These are phyloP conservation scores for Suhomyces canberraensis DNA, from an alignment of 805 yeast species.

Conservation along the genomic window DNA sequence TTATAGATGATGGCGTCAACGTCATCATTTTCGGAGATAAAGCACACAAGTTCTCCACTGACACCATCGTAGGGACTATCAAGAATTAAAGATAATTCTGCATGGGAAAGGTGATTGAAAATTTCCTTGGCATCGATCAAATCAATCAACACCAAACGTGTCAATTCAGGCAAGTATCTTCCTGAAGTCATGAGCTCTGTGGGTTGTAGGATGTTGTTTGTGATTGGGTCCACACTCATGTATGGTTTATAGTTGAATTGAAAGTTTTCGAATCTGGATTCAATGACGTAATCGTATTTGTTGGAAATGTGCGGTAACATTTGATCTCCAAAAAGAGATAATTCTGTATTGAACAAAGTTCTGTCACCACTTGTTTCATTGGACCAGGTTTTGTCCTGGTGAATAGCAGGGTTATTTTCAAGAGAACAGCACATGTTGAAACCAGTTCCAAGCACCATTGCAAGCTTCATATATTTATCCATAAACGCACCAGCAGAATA, in stretches of 20 bases:
- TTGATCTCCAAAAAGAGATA: constrained; percentile 50
- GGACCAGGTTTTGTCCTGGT: constrained; percentile 12
- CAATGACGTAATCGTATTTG: constrained; percentile 39
- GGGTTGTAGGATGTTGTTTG: constrained; percentile 47
- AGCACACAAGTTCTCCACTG: constrained; percentile 42
- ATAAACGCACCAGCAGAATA: constrained; percentile 50
- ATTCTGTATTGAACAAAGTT: constrained; percentile 49
- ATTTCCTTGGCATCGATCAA: constrained; percentile 27
- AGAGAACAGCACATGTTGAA: constrained; percentile 50
- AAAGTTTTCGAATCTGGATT: constrained; percentile 24
- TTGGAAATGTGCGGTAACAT: constrained; percentile 31
- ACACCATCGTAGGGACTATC: constrained; percentile 27
- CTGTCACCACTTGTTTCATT: constrained; percentile 5
- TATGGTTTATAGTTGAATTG: constrained; percentile 23
- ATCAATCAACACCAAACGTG: constrained; percentile 42
- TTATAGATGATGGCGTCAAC: constrained; percentile 14
- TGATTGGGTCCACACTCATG: constrained; percentile 26
- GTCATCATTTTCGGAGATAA: constrained; percentile 29
- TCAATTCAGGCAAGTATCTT: constrained; percentile 52
- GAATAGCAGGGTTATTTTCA: constrained; percentile 13
- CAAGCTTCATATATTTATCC: constrained; percentile 38
- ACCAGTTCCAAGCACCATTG: constrained; percentile 70
- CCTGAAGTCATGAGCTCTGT: constrained; percentile 54
- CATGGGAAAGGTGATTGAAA: constrained; percentile 17
- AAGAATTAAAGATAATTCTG: constrained; percentile 12